Percentiles rank a stretch among this genome's conserved stretches.
These are phyloP conservation scores for Dactylella cylindrospora DNA, from an alignment of 2,329 filamentous ascomycete genomes.

Conservation along the genomic window DNA sequence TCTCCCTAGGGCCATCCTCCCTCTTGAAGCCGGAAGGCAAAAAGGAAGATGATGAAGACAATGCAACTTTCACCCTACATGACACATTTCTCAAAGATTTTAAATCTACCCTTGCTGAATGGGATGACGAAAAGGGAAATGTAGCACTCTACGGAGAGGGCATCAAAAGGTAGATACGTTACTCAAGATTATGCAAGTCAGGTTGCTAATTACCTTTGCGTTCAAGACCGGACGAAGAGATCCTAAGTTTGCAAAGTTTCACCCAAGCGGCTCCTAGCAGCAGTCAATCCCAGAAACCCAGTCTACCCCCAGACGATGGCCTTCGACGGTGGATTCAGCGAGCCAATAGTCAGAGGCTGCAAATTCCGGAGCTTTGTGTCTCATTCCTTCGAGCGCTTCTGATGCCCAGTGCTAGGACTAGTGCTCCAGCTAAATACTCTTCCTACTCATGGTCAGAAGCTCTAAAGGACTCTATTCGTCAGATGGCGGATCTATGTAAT, in stretches of 20 bases:
- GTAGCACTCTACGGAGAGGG: slow-evolving; percentile 49
- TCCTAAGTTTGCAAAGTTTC: slow-evolving; percentile 40
- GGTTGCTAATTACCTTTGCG: background rate
- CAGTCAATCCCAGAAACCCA: slow-evolving; percentile 18
- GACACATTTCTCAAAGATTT: slow-evolving; percentile 51
- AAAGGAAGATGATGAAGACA: slow-evolving; percentile 42
- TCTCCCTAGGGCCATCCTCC: slow-evolving; percentile 47
- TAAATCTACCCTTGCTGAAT: slow-evolving; percentile 51
- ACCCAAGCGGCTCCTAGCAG: slow-evolving; percentile 38
- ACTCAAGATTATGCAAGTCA: background rate
- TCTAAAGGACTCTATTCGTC: slow-evolving; percentile 45
- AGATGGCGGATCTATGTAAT: slow-evolving; percentile 46
- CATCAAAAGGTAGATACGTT: slow-evolving; percentile 41
- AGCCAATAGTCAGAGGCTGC: slow-evolving; percentile 58
- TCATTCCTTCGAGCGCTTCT: slow-evolving; percentile 58
- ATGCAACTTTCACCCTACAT: slow-evolving; percentile 13
- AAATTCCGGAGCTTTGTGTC: slow-evolving; percentile 61
- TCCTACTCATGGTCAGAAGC: slow-evolving; percentile 48
- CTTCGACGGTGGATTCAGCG: slow-evolving; percentile 58
- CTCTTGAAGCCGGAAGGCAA: slow-evolving; percentile 44
- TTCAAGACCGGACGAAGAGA: slow-evolving; percentile 38
- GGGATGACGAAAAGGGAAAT: slow-evolving; percentile 53
- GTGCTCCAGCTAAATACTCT: slow-evolving; percentile 44
- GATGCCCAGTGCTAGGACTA: slow-evolving; percentile 21
- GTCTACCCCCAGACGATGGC: slow-evolving; percentile 54